Percentiles rank a stretch among this genome's conserved stretches.
Evolutionary conservation across 2,329 filamentous ascomycete genomes (phyloP).

Genomic region (Nothophoma quercina): DNA sequence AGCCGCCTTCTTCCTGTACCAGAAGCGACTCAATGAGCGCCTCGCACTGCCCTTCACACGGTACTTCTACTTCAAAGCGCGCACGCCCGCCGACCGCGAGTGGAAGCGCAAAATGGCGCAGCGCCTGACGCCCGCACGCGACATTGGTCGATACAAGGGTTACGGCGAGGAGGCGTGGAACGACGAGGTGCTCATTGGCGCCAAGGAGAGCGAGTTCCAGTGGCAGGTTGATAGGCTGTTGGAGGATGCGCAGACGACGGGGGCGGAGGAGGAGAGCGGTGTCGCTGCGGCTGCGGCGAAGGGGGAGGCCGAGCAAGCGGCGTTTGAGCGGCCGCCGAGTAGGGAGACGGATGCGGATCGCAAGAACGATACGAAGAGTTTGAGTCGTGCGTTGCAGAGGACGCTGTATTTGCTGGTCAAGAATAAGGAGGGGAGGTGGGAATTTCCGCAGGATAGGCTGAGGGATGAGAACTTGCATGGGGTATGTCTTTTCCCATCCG

Average conservation of each 20-base stretch:
- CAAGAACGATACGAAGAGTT: slow-evolving; percentile 74
- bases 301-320: slow-evolving; percentile 61
- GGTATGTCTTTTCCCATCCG: slow-evolving; percentile 65
- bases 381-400: slow-evolving; percentile 80
- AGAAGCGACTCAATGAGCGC: slow-evolving; percentile 94
- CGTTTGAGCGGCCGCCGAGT: slow-evolving; percentile 73
- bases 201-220: slow-evolving; percentile 69
- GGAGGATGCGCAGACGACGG: slow-evolving; percentile 72
- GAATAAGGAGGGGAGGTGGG: slow-evolving; percentile 75
- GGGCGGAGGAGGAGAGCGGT: slow-evolving; percentile 45
- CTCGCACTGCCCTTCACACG: slow-evolving; percentile 85
- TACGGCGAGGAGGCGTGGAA: slow-evolving; percentile 82
- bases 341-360: slow-evolving; percentile 80
- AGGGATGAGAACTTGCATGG: slow-evolving; percentile 79
- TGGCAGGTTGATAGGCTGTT: slow-evolving; percentile 73
- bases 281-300: slow-evolving; percentile 40
- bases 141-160: slow-evolving; percentile 84
- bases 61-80: slow-evolving; percentile 94
- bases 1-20: slow-evolving; percentile 93
- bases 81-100: slow-evolving; percentile 82
- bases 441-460: slow-evolving; percentile 78
- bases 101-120: slow-evolving; percentile 87
- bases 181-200: slow-evolving; percentile 84
- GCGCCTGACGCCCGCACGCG: slow-evolving; percentile 78
- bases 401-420: slow-evolving; percentile 90